Conservation (phyloP, 2,329 filamentous ascomycete genomes). For the Fusarium camptoceras region DNA sequence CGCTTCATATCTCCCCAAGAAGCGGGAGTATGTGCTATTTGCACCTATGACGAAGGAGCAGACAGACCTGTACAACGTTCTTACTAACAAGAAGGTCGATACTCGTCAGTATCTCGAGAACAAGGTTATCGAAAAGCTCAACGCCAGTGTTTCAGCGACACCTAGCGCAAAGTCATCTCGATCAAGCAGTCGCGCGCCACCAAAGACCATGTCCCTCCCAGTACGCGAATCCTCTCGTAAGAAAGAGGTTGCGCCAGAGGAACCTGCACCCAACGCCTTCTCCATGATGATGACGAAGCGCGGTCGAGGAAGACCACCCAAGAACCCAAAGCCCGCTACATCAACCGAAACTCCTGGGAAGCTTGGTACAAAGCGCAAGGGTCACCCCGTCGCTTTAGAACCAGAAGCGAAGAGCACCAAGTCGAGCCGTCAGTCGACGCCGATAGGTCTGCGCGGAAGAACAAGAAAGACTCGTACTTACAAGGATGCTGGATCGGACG, state of each 20-base stretch:
- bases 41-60: conserved; percentile 92
- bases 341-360: conserved; percentile 35
- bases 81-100: conserved; percentile 68
- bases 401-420: conserved; percentile 75
- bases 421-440: conserved; percentile 80
- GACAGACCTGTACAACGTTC: conserved; percentile 83
- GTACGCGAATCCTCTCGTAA: conserved; percentile 53
- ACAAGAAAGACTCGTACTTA: conserved; percentile 63
- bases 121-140: conserved; percentile 75
- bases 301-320: conserved; percentile 39
- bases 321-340: conserved; percentile 42
- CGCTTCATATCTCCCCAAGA: conserved; percentile 90
- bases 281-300: conserved; percentile 64
- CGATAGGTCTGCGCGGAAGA: conserved; percentile 66
- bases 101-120: conserved; percentile 83
- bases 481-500: conserved; percentile 67
- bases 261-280: conserved; percentile 60
- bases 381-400: conserved; percentile 46
- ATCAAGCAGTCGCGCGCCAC: conserved; percentile 49
- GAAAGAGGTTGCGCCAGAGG: conserved; percentile 43
- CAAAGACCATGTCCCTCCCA: conserved; percentile 48
- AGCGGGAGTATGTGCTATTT: conserved; percentile 95
- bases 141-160: conserved; percentile 49
- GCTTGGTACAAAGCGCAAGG: conserved; percentile 50
- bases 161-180: conserved; percentile 52